A percentile compares a stretch with the other conserved stretches of the same genome.
Evolutionary conservation across 2,329 filamentous ascomycete genomes (phyloP).

Genomic region (Diaporthe ilicicola): DNA sequence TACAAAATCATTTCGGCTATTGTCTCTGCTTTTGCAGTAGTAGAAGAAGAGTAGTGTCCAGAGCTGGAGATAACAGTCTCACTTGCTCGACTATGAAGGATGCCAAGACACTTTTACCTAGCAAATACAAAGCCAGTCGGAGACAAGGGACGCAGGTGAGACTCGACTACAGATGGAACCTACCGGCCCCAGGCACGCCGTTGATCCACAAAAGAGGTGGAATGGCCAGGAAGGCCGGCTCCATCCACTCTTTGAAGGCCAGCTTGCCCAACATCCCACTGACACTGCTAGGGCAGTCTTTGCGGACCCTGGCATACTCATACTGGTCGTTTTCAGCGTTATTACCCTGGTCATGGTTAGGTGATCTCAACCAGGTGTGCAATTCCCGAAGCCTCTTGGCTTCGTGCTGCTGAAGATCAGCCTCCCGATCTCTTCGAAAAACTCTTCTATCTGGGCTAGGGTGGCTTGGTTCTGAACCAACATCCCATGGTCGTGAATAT

Average conservation of each 20-base stretch:
- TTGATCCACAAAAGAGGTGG: slow-evolving; percentile 47
- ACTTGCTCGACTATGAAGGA: slow-evolving; percentile 48
- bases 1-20: slow-evolving; percentile 42
- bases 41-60: slow-evolving; percentile 46
- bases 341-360: background rate
- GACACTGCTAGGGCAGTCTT: slow-evolving; percentile 36
- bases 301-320: slow-evolving; percentile 29
- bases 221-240: slow-evolving; percentile 31
- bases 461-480: slow-evolving; percentile 44
- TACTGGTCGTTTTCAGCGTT: slow-evolving; percentile 8
- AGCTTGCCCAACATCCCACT: slow-evolving; percentile 42
- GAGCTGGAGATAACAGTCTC: slow-evolving; percentile 21
- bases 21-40: slow-evolving; percentile 48
- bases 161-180: background rate
- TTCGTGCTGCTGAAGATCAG: background rate
- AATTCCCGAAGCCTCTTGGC: slow-evolving; percentile 29
- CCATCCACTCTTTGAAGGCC: slow-evolving; percentile 38
- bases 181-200: slow-evolving; percentile 51
- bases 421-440: background rate
- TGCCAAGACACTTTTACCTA: slow-evolving; percentile 42
- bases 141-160: background rate
- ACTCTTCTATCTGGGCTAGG: slow-evolving; percentile 38
- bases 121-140: background rate
- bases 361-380: slow-evolving; percentile 30
- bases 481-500: slow-evolving; percentile 40